These are phyloP conservation scores for Debaryomyces psychrophilus DNA, from an alignment of 1,139 yeast species.

Conservation along the genomic window DNA sequence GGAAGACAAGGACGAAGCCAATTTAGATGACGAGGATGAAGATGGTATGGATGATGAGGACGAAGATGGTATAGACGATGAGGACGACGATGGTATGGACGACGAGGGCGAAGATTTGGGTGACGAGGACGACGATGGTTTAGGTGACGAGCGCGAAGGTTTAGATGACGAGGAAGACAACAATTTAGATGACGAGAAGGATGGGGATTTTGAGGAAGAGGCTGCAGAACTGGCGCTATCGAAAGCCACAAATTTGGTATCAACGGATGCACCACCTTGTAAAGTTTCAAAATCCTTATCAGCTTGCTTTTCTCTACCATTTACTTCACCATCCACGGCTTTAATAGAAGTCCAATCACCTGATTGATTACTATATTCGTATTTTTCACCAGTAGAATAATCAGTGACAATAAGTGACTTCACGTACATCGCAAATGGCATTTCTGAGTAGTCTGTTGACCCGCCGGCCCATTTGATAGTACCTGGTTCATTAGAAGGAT, in stretches of 20 bases:
- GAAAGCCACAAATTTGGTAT: constrained; percentile 8
- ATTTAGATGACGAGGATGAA: constrained; percentile 1
- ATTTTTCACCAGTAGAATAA: constrained; percentile 76
- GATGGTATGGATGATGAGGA: background rate
- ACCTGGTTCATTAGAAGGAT: constrained; percentile 63
- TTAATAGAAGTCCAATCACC: constrained; percentile 73
- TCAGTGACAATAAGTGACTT: constrained; percentile 66
- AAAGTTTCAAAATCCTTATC: constrained; percentile 50
- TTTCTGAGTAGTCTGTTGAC: constrained; percentile 60
- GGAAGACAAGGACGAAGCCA: background rate
- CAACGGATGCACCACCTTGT: constrained; percentile 23
- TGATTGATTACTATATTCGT: constrained; percentile 62
- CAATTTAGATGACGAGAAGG: background rate
- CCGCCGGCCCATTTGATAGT: constrained; percentile 91
- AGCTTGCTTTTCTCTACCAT: constrained; percentile 60
- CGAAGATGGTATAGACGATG: constrained; percentile 15
- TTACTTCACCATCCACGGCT: constrained; percentile 63
- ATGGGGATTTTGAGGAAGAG: background rate
- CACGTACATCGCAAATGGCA: constrained; percentile 72
- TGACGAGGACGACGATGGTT: constrained; percentile 29
- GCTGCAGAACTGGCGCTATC: constrained; percentile 7
- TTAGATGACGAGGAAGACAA: background rate
- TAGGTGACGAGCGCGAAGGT: background rate
- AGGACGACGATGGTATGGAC: constrained; percentile 22
- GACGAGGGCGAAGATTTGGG: constrained; percentile 26